Evolutionary conservation across 306 rosid genomes (phyloP).

Genomic region (Cucurbita pepo): DNA sequence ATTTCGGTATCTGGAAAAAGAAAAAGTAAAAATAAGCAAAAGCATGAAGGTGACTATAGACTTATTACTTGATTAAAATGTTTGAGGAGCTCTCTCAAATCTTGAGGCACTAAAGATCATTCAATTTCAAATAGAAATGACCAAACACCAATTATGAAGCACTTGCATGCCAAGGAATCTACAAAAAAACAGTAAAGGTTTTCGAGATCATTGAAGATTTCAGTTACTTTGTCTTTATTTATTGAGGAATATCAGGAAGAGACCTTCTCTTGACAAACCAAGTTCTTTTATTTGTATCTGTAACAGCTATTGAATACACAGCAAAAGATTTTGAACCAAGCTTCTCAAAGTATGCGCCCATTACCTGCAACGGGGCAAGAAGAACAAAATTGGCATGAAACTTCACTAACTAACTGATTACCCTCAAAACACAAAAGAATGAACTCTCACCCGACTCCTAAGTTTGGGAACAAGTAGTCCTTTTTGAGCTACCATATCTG

Average conservation of each 20-base stretch:
- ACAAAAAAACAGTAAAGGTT: neutral
- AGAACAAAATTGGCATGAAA: conserved; percentile 6
- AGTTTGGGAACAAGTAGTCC: conserved; percentile 65
- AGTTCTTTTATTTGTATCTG: conserved; percentile 67
- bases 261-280: conserved; percentile 97
- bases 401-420: neutral
- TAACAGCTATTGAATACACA: conserved; percentile 83
- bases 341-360: conserved; percentile 93
- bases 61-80: neutral
- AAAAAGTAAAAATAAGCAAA: neutral
- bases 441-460: conserved; percentile 66
- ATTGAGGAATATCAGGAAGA: conserved; percentile 12
- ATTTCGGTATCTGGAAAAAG: conserved; percentile 61
- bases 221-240: neutral
- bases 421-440: conserved; percentile 7
- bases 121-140: neutral
- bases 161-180: neutral
- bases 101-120: neutral
- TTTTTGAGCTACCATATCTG: conserved; percentile 36
- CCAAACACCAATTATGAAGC: neutral
- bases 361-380: conserved; percentile 40
- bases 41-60: conserved; percentile 4
- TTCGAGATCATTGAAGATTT: neutral
- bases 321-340: conserved; percentile 84
- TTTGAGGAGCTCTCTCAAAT: neutral